Conservation (phyloP, 768 basidiomycete genomes). For the Suillus americanus region DNA sequence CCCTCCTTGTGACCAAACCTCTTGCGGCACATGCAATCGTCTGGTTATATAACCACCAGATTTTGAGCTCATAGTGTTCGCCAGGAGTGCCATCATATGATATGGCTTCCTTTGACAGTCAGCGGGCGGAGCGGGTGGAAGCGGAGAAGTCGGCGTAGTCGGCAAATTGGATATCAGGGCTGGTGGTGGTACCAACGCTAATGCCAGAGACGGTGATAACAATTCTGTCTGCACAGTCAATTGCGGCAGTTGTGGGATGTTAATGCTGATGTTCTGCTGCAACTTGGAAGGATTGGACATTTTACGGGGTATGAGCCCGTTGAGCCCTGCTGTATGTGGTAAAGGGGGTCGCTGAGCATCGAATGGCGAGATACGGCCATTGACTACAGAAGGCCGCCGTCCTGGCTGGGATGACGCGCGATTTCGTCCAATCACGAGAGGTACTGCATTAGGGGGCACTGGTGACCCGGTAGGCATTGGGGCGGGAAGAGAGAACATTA, state of each 20-base stretch:
- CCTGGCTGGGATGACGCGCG: constrained; percentile 81
- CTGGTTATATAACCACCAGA: constrained; percentile 90
- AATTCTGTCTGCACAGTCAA: constrained; percentile 54
- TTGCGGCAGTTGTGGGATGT: constrained; percentile 47
- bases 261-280: constrained; percentile 43
- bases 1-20: constrained; percentile 90
- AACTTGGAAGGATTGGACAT: constrained; percentile 60
- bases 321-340: constrained; percentile 41
- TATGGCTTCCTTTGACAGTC: constrained; percentile 84
- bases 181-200: constrained; percentile 44
- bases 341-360: constrained; percentile 53
- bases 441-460: constrained; percentile 38
- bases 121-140: constrained; percentile 69
- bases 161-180: constrained; percentile 58
- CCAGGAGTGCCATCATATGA: constrained; percentile 83
- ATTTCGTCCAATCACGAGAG: constrained; percentile 42
- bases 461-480: constrained; percentile 37
- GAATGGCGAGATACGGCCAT: constrained; percentile 51
- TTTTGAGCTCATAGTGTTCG: constrained; percentile 73
- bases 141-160: constrained; percentile 74
- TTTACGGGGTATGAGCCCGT: constrained; percentile 47
- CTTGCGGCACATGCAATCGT: constrained; percentile 81
- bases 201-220: constrained; percentile 36
- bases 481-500: constrained; percentile 32
- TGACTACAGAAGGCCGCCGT: constrained; percentile 59